These are phyloP conservation scores for Ambrosiella cleistominuta DNA, from an alignment of 2,329 filamentous ascomycete species.

Conservation along the genomic window DNA sequence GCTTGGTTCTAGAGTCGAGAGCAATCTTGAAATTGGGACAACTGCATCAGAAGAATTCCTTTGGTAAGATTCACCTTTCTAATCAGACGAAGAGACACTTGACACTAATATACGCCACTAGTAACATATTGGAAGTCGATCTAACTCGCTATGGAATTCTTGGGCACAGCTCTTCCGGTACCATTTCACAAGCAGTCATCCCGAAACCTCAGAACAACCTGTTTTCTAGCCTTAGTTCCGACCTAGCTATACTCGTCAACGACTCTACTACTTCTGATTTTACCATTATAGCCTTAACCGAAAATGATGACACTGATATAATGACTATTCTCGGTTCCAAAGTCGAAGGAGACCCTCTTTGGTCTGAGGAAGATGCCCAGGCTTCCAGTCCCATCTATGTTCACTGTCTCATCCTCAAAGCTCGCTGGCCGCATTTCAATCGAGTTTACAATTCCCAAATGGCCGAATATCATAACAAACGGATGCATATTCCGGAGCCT, in stretches of 20 bases:
- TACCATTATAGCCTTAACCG: slow-evolving; percentile 67
- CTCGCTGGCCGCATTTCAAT: slow-evolving; percentile 92
- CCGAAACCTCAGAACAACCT: too few species aligned
- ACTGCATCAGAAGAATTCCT: slow-evolving; percentile 76
- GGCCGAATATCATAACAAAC: slow-evolving; percentile 91
- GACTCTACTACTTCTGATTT: slow-evolving; percentile 79
- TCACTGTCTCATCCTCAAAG: slow-evolving; percentile 82
- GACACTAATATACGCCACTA: slow-evolving; percentile 16
- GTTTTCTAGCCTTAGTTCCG: slow-evolving; percentile 47
- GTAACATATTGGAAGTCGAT: slow-evolving; percentile 87
- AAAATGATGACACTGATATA: slow-evolving; percentile 53
- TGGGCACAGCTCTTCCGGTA: slow-evolving; percentile 25
- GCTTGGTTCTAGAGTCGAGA: slow-evolving; percentile 73
- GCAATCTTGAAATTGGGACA: slow-evolving; percentile 45
- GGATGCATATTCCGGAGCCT: slow-evolving; percentile 94
- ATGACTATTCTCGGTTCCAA: slow-evolving; percentile 78
- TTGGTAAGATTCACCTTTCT: slow-evolving; percentile 25
- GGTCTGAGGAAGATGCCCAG: slow-evolving; percentile 42
- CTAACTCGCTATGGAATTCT: slow-evolving; percentile 79
- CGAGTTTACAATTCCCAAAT: slow-evolving; percentile 86
- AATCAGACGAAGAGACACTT: background rate
- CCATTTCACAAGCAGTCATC: slow-evolving; percentile 34
- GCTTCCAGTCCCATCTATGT: slow-evolving; percentile 81
- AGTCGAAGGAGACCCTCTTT: slow-evolving; percentile 59
- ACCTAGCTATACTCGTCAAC: slow-evolving; percentile 74